phyloP scores from a whole-genome alignment of 805 yeast genomes.

The Candida germanica region DNA sequence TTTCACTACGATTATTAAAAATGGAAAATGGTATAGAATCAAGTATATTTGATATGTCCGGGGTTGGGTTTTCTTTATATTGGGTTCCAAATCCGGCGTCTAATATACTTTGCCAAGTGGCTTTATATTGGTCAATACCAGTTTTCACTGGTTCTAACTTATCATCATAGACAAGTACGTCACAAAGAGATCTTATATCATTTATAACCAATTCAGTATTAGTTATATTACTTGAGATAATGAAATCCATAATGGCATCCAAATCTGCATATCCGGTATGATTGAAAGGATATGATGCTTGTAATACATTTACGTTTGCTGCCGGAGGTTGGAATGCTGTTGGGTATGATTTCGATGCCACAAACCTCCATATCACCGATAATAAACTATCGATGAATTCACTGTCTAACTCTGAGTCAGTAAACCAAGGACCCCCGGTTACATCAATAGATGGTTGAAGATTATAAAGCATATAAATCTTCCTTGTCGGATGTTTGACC shows the following conservation, averaged over 20 bases:
- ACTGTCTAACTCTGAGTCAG: slow-evolving; percentile 90
- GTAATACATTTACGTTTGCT: slow-evolving; percentile 35
- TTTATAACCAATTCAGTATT: slow-evolving; percentile 71
- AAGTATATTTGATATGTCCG: slow-evolving; percentile 1
- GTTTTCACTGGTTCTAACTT: slow-evolving; percentile 61
- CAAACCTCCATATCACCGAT: slow-evolving; percentile 84
- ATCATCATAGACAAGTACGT: slow-evolving; percentile 84
- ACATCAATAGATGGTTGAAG: slow-evolving; percentile 93
- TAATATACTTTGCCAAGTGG: slow-evolving; percentile 78
- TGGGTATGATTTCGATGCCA: slow-evolving; percentile 75
- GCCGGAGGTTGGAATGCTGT: slow-evolving; percentile 53
- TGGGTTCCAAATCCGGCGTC: slow-evolving; percentile 57
- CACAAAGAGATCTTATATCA: slow-evolving; percentile 81
- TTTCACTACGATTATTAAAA: slow-evolving; percentile 12
- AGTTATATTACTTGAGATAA: slow-evolving; percentile 68
- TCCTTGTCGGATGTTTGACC: slow-evolving; percentile 90
- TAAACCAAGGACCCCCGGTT: slow-evolving; percentile 99
- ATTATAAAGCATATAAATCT: slow-evolving; percentile 92
- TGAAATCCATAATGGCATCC: slow-evolving; percentile 73
- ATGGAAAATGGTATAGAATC: slow-evolving; percentile 12
- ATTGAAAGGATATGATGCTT: slow-evolving; percentile 52
- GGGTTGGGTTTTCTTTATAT: slow-evolving; percentile 5
- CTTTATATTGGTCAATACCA: slow-evolving; percentile 63
- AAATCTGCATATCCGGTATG: slow-evolving; percentile 66
- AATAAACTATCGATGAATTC: slow-evolving; percentile 86